Base-by-base conservation (phyloP, 2,329 filamentous ascomycete species). In the Colletotrichum sublineola region DNA sequence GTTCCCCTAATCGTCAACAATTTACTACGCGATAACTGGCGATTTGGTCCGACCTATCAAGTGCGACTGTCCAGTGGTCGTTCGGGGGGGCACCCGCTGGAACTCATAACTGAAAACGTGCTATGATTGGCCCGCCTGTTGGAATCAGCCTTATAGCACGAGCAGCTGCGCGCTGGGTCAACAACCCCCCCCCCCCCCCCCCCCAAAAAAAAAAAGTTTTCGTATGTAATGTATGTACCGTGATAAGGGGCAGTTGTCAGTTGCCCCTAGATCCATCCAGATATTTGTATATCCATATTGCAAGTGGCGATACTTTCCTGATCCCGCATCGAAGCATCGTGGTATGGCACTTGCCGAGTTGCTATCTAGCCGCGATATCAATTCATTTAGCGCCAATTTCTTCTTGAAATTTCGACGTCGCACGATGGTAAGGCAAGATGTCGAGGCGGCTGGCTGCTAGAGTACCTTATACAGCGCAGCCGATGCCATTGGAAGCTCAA, bases 141-240 rank as follows among this genome's bases (percentile, higher is more conserved):
- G 15, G 8, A 50, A n/a, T 71, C 69, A 71, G 69, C 69, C 69
- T 71, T 71, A 71, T 29, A 40, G 55, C 55, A 46, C 44, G 29
- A 31, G 48, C 48, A n/a, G 48, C 57, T 63, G 44, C 15, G 68
- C 31, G 68, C 42, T 67, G 68, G 60, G 44, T 36, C 44, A n/a
- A 52, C 31, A 38, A 50, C 40, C 33, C 38, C 36, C 24, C 24
- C 24, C 24, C 24, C 24, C 24, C 24, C 24, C 24, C n/a, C n/a
- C n/a, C n/a, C n/a, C n/a, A n/a, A n/a, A 24, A 24, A 24, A 50
- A 52, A 50, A 57, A 18, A 56, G 60, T 52, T 63, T 63, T 63
- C 46, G 46, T 46, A 56, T 38, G 7, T 57, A 33, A 20, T 20
- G 20, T 8, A 24, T 20, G 53, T 57, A 40, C 33, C 33, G 36